Base-by-base conservation (phyloP, 1,284 basidiomycete genomes). In the Pseudozyma sp. region DNA sequence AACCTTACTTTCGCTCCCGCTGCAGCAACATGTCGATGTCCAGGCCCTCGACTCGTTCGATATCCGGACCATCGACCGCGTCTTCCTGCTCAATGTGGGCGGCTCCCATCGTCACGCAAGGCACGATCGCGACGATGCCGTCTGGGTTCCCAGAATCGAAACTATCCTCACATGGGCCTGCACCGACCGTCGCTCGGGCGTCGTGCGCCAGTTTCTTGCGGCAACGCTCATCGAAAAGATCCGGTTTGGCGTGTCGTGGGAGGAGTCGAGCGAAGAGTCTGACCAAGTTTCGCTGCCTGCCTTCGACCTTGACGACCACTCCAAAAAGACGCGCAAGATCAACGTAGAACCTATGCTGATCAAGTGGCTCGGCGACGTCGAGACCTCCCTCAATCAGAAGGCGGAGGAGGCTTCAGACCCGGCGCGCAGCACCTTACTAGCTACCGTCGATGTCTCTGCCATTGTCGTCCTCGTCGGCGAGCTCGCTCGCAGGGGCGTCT, bases 111-210 rank as follows among this genome's bases (percentile, higher is more conserved):
- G 52, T 0, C 24, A 49, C 16, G 29, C 52, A n/a, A 73, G 54
- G 33, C 44, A 45, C 29, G 45, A 52, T 10, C 65, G 64, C 11
- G 61, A 64, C 45, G 70, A 73, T 37, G 52, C 47, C 5, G 10
- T 55, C 19, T 73, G 70, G 70, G 48, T 61, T n/a, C 33, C 61
- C 0, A 45, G 67, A 24, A 53, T 75, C 19, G 90, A 92, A 75
- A 89, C 91, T 57, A 88, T 95, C 3, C 88, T 96, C 30, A 92
- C 92, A 0, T 96, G 94, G 94, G 90, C 90, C 68, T 91, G 94
- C 57, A 92, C 92, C 0, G 88, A 90, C 7, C 87, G 92, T 33
- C 92, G 92, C 45, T 50, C 40, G 0, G 61, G 68, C 11, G 56
- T 65, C 4, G 94, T 94, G 79, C 89, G 94, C 24, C 90, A 92